Percentiles rank a stretch among this genome's conserved stretches.
Conservation (phyloP, 2,329 filamentous ascomycete genomes). For the Venturia effusa region DNA sequence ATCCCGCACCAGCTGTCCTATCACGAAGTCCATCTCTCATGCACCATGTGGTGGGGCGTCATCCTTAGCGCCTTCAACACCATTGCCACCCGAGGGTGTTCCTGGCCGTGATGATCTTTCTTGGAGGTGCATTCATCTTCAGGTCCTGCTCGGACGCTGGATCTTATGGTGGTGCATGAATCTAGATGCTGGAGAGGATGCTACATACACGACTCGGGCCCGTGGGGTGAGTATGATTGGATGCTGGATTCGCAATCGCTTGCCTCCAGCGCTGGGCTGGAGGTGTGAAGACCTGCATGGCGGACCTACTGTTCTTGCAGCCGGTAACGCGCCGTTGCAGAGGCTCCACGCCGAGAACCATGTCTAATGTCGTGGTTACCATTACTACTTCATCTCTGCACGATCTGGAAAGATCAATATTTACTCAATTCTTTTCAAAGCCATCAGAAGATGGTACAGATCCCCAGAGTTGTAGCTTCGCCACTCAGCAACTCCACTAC, state of each 20-base stretch:
- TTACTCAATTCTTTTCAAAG: neutral
- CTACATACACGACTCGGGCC: neutral
- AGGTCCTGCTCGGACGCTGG: neutral
- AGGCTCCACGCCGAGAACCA: neutral
- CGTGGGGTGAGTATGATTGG: neutral
- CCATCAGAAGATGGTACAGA: neutral
- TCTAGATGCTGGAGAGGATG: neutral
- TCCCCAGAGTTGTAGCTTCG: neutral
- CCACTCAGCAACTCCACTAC: neutral
- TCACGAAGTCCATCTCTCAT: neutral
- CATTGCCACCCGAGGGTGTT: neutral
- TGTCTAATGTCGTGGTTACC: neutral
- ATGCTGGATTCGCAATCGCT: neutral
- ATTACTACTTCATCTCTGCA: neutral
- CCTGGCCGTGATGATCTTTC: neutral
- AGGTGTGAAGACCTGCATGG: neutral
- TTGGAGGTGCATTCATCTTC: neutral
- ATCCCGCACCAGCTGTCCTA: neutral
- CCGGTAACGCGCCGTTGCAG: conserved; percentile 2
- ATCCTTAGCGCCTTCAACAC: neutral
- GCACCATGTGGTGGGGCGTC: neutral
- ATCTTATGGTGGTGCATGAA: neutral
- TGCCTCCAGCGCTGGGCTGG: neutral
- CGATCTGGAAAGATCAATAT: neutral
- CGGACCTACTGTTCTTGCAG: neutral